Conservation (phyloP, 306 rosid genomes). For the Rosa rugosa region DNA sequence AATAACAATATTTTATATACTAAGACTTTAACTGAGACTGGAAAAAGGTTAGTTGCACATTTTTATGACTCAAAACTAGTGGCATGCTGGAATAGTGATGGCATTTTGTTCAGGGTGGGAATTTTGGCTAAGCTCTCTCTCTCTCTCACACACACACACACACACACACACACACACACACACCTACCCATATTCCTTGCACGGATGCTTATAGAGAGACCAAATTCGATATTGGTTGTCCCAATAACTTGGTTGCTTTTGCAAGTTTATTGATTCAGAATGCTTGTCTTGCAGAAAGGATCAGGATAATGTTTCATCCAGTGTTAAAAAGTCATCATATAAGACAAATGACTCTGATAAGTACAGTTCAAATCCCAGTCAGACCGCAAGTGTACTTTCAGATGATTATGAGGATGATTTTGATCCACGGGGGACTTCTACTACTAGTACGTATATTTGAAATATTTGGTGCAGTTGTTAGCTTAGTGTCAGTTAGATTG, state of each 20-base stretch:
- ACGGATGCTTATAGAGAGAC: neutral
- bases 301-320: constrained; percentile 40
- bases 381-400: constrained; percentile 42
- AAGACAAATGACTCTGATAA: constrained; percentile 45
- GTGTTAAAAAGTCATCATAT: constrained; percentile 51
- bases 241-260: constrained; percentile 10
- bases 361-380: constrained; percentile 48
- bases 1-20: neutral
- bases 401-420: constrained; percentile 66
- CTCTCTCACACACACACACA: neutral
- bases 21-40: neutral
- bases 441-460: constrained; percentile 56
- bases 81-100: neutral
- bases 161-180: neutral
- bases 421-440: constrained; percentile 92
- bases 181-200: neutral
- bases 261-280: constrained; percentile 26
- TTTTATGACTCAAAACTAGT: neutral
- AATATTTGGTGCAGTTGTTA: constrained; percentile 3
- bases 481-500: neutral
- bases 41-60: neutral
- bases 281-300: constrained; percentile 58
- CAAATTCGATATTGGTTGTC: constrained; percentile 7
- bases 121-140: neutral
- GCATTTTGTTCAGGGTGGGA: neutral